These are phyloP conservation scores for Kodamaea restingae DNA, from an alignment of 805 yeast species.

Conservation along the genomic window DNA sequence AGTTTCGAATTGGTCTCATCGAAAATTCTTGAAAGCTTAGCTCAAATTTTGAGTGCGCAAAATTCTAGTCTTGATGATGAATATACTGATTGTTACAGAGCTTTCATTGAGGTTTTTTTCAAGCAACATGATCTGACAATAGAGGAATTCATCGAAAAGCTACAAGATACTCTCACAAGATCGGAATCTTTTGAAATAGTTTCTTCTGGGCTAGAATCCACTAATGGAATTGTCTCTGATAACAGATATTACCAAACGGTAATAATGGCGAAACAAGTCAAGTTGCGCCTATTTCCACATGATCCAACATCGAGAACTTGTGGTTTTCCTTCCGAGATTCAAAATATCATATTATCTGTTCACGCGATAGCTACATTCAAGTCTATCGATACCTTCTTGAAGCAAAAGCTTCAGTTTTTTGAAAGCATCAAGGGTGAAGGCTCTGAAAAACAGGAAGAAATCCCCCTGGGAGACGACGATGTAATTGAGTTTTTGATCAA, in stretches of 20 bases:
- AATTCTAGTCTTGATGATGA: constrained; percentile 16
- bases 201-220: constrained; percentile 36
- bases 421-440: constrained; percentile 13
- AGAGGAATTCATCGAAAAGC: constrained; percentile 46
- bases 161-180: constrained; percentile 72
- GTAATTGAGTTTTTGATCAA: constrained; percentile 52
- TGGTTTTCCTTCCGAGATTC: constrained; percentile 20
- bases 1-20: constrained; percentile 74
- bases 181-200: constrained; percentile 68
- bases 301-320: constrained; percentile 10
- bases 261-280: constrained; percentile 68
- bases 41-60: constrained; percentile 28
- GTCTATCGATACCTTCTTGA: constrained; percentile 46
- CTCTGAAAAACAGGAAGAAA: constrained; percentile 12
- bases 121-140: constrained; percentile 25
- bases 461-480: constrained; percentile 12
- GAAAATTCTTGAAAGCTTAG: constrained; percentile 51
- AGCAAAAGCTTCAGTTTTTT: constrained; percentile 35
- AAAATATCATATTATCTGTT: constrained; percentile 42
- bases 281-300: constrained; percentile 43
- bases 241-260: constrained; percentile 41
- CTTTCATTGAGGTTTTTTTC: constrained; percentile 44
- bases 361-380: constrained; percentile 61
- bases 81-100: constrained; percentile 33
- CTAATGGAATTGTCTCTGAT: constrained; percentile 1